phyloP scores from a whole-genome alignment of 805 yeast species.

The Kluyveromyces dobzhanskii region DNA sequence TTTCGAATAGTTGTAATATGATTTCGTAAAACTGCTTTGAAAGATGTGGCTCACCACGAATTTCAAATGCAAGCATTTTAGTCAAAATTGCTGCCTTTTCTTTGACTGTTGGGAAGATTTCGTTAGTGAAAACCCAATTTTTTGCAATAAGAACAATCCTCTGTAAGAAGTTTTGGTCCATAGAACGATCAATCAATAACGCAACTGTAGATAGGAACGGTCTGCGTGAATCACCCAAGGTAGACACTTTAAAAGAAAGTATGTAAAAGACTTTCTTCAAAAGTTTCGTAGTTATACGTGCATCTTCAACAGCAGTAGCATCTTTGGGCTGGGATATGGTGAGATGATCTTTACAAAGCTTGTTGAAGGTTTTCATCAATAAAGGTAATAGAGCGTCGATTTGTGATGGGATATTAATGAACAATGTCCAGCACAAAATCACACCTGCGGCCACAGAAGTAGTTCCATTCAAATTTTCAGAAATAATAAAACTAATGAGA shows the following conservation, averaged over 20 bases:
- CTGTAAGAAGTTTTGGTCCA: constrained; percentile 64
- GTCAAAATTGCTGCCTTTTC: constrained; percentile 92
- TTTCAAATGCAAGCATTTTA: constrained; percentile 89
- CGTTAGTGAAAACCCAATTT: constrained; percentile 84
- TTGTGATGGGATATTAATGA: constrained; percentile 61
- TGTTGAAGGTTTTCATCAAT: constrained; percentile 81
- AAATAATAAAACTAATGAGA: constrained; percentile 56
- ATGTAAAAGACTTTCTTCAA: constrained; percentile 70
- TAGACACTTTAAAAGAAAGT: constrained; percentile 71
- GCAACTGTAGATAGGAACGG: constrained; percentile 80
- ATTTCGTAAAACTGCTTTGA: constrained; percentile 78
- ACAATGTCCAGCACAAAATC: constrained; percentile 72
- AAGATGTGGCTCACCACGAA: constrained; percentile 71
- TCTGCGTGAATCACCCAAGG: constrained; percentile 89
- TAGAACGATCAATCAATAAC: constrained; percentile 81
- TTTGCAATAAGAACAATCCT: constrained; percentile 73
- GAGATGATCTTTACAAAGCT: constrained; percentile 81
- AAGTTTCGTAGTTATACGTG: constrained; percentile 68
- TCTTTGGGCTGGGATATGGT: constrained; percentile 40
- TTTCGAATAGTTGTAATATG: constrained; percentile 80
- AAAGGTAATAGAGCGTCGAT: constrained; percentile 69
- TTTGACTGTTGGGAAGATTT: constrained; percentile 86
- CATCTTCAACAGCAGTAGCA: constrained; percentile 50
- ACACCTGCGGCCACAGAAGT: constrained; percentile 84
- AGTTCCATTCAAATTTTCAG: constrained; percentile 67